Conservation (phyloP, 2,329 filamentous ascomycete genomes). For the Trichoderma asperellum region DNA sequence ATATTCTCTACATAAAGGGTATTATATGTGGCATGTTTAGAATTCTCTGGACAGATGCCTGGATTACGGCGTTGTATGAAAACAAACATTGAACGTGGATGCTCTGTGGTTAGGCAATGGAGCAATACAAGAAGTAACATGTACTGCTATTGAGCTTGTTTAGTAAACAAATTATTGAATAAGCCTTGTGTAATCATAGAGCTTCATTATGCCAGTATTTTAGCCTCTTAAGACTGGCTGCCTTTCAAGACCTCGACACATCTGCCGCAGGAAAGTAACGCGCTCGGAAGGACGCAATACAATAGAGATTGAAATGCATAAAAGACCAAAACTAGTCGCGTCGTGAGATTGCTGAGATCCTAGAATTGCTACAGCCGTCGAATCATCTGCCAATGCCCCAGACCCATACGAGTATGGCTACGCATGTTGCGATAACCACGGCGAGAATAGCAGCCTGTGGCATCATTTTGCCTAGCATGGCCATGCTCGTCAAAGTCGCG, state of each 20-base stretch:
- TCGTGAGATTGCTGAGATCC: neutral
- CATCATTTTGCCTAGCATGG: constrained; percentile 27
- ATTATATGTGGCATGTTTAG: too few species aligned
- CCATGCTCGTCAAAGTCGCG: constrained; percentile 25
- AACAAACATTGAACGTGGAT: neutral
- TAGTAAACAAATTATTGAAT: neutral
- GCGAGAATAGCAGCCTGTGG: constrained; percentile 22
- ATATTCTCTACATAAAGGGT: neutral
- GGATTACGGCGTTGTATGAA: neutral
- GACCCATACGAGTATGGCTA: constrained; percentile 2
- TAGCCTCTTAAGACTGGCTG: neutral
- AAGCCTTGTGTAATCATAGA: neutral
- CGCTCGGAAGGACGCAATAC: neutral
- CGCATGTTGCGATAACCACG: constrained; percentile 9
- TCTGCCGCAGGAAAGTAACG: neutral
- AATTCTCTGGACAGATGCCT: too few species aligned
- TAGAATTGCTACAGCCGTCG: neutral
- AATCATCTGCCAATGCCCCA: constrained; percentile 11
- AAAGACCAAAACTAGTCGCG: neutral
- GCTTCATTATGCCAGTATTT: neutral
- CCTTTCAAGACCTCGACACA: neutral
- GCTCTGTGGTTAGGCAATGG: neutral
- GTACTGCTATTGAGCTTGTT: neutral
- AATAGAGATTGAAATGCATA: neutral
- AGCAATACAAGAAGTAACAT: neutral